Conservation (phyloP, 2,329 filamentous ascomycete genomes). For the Calonectria fujianensis region DNA sequence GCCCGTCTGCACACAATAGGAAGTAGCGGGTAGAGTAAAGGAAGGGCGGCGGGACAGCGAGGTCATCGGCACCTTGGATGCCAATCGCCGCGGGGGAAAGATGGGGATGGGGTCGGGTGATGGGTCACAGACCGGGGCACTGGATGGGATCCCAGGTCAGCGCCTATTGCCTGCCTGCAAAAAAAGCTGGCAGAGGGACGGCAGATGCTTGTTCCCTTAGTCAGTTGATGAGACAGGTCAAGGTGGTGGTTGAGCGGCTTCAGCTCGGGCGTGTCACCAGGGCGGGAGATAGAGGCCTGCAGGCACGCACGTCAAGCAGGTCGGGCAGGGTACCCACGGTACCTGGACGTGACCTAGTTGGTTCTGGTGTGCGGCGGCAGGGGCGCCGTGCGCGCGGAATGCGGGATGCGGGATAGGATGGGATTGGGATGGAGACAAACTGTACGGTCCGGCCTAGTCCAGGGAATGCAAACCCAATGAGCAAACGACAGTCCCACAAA, state of each 20-base stretch:
- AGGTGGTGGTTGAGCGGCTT: constrained; percentile 33
- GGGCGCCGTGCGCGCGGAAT: constrained; percentile 37
- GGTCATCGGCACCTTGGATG: constrained; percentile 56
- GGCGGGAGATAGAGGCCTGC: constrained; percentile 40
- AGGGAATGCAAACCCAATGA: constrained; percentile 19
- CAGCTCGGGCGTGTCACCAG: constrained; percentile 36
- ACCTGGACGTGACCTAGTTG: constrained; percentile 51
- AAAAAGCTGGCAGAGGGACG: constrained; percentile 32
- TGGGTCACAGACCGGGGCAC: constrained; percentile 51
- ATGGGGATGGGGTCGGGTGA: constrained; percentile 56
- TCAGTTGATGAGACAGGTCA: constrained; percentile 40
- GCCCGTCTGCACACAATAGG: constrained; percentile 73
- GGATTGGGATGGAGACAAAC: constrained; percentile 4
- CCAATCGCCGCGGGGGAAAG: constrained; percentile 53
- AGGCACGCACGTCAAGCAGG: constrained; percentile 39
- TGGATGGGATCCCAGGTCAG: constrained; percentile 48
- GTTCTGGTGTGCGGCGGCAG: constrained; percentile 31
- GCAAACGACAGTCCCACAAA: constrained; percentile 8
- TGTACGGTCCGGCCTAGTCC: not conserved
- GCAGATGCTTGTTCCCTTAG: constrained; percentile 37
- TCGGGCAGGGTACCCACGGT: constrained; percentile 48
- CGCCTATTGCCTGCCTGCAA: constrained; percentile 43
- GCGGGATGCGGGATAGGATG: constrained; percentile 37
- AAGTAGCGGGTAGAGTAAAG: constrained; percentile 56
- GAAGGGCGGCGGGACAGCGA: constrained; percentile 51